Conservation (phyloP, 257 asterid species). For the Jacaranda mimosifolia region DNA sequence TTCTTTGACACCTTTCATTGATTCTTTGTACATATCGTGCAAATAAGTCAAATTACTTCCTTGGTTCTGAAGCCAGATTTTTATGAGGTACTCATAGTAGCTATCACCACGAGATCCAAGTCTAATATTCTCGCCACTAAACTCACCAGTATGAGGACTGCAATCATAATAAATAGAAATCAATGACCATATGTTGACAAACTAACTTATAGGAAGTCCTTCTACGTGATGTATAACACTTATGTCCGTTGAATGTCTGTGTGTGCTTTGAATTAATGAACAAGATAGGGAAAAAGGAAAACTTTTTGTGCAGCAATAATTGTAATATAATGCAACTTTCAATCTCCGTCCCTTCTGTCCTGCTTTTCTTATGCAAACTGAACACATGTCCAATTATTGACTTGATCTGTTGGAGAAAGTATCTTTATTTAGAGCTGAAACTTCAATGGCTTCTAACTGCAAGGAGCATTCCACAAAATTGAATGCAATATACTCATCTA, state of each 20-base stretch:
- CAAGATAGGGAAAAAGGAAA: conserved; percentile 5
- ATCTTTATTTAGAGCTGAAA: conserved; percentile 18
- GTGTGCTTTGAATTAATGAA: conserved; percentile 4
- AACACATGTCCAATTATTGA: conserved; percentile 1
- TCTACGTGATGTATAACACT: not conserved
- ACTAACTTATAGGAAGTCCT: conserved; percentile 23
- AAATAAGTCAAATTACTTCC: conserved; percentile 72
- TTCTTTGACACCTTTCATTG: conserved; percentile 88
- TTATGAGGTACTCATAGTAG: conserved; percentile 92
- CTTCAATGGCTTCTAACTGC: conserved; percentile 22
- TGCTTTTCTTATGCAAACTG: conserved; percentile 13
- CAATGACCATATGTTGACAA: conserved; percentile 22
- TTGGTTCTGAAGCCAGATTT: conserved; percentile 91
- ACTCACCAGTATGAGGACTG: conserved; percentile 91
- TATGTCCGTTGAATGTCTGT: not conserved
- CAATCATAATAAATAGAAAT: conserved; percentile 45
- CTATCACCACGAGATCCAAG: conserved; percentile 99
- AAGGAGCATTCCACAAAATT: conserved; percentile 20
- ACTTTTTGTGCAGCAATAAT: conserved; percentile 6
- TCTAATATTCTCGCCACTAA: conserved; percentile 89
- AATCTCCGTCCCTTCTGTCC: not conserved
- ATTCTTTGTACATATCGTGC: conserved; percentile 84
- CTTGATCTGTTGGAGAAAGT: not conserved
- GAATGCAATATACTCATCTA: conserved; percentile 24
- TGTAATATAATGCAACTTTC: not conserved